These are phyloP conservation scores for Mimosa bimucronata DNA, from an alignment of 306 rosid species.

Conservation along the genomic window DNA sequence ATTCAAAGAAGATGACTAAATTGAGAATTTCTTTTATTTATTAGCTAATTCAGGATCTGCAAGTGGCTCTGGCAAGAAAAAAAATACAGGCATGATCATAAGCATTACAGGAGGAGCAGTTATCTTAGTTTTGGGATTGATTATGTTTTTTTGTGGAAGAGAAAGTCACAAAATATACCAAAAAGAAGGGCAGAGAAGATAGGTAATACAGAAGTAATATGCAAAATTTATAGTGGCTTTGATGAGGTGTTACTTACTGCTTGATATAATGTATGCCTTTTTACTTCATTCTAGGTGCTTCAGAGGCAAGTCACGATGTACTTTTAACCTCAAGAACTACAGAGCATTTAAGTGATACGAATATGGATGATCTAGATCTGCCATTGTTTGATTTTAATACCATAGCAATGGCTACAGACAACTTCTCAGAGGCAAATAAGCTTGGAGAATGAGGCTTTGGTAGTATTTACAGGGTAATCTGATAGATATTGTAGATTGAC, in stretches of 20 bases:
- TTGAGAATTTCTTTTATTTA: not conserved
- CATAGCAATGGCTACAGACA: conserved; percentile 26
- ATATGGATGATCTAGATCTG: conserved; percentile 11
- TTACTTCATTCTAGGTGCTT: conserved; percentile 34
- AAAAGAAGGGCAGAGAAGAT: conserved; percentile 12
- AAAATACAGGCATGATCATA: conserved; percentile 12
- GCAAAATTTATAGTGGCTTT: not conserved
- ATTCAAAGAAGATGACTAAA: not conserved
- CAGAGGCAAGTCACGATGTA: conserved; percentile 45
- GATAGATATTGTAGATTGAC: not conserved
- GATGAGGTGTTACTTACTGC: not conserved
- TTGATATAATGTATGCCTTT: not conserved
- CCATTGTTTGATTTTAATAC: conserved; percentile 33
- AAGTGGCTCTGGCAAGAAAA: conserved; percentile 30
- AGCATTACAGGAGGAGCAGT: conserved; percentile 31
- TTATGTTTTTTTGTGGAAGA: conserved; percentile 39
- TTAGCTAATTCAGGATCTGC: conserved; percentile 33
- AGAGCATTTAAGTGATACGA: conserved; percentile 37
- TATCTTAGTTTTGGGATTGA: conserved; percentile 35
- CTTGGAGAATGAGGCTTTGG: conserved; percentile 43
- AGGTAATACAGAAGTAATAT: conserved; percentile 32
- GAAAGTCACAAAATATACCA: not conserved
- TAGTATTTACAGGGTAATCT: conserved; percentile 31
- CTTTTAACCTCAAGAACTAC: conserved; percentile 38
- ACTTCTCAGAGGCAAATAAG: conserved; percentile 29